Base-by-base conservation (phyloP, 2,329 filamentous ascomycete genomes). In the Sporothrix luriei region DNA sequence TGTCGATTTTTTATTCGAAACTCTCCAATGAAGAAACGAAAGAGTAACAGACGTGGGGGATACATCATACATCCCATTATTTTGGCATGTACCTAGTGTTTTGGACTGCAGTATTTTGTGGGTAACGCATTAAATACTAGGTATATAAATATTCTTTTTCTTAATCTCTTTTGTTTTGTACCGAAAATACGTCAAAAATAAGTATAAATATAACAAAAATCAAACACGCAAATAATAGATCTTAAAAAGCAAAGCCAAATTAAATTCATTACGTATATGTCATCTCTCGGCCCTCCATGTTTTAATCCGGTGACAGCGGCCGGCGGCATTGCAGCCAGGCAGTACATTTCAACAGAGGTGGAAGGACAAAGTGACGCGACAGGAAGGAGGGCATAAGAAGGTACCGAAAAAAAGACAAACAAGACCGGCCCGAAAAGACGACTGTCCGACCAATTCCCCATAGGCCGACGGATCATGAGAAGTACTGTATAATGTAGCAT, bases 261-360 rank as follows among this genome's bases (percentile, higher is more conserved):
- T 43, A 1, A 13, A 4, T 16, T 43, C 14, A 16, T 3, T 43
- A 43, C 4, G 38, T 11, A 38, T 16, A 40, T 7, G 19, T 6
- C 29, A 38, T 13, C 29, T 16, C 11, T n/a, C 55, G 14, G 16
- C n/a, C 33, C 19, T 21, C 3, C 3, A 6, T 9, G 14, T 26
- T 26, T 26, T 16, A 62, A 62, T 46, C 38, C 13, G 21, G 57
- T 62, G 57, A 46, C 57, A 62, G 57, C 57, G 57, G 55, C 57
- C 57, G n/a, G 40, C 57, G 38, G 57, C 57, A 62, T 62, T 62
- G 38, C 38, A 62, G 38, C 11, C 40, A 24, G 38, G 57, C 21
- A 26, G 13, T 46, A 46, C 38, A 4, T 26, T 43, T 40, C 19
- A 19, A 21, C 33, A 33, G 33, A 33, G 11, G 57, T n/a, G 29